Evolutionary conservation across 2,329 filamentous ascomycete genomes (phyloP).

Genomic region (Cladosporium cucumerinum): DNA sequence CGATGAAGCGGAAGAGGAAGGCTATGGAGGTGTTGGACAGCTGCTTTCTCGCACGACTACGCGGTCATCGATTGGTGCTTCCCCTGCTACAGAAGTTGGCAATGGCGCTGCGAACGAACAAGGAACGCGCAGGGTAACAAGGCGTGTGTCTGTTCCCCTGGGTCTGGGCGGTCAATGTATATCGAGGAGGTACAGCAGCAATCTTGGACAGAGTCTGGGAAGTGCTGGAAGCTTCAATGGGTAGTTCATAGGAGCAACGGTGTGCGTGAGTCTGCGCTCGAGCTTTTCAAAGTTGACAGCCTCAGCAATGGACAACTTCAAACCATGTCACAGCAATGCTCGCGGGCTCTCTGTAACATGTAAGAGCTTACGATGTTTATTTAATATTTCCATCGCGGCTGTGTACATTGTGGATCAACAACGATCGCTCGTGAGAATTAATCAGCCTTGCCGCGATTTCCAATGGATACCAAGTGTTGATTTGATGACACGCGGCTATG

Average conservation of each 20-base stretch:
- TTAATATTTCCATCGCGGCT: neutral
- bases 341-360: neutral
- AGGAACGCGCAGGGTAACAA: slow-evolving; percentile 27
- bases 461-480: neutral
- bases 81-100: slow-evolving; percentile 23
- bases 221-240: slow-evolving; percentile 29
- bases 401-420: neutral
- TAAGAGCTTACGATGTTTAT: neutral
- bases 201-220: slow-evolving; percentile 40
- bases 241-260: neutral
- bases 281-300: neutral
- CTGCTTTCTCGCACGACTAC: slow-evolving; percentile 36
- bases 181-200: slow-evolving; percentile 44
- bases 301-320: neutral
- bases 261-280: neutral
- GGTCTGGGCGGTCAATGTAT: slow-evolving; percentile 45
- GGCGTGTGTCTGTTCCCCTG: slow-evolving; percentile 43
- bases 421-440: neutral
- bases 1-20: slow-evolving; percentile 34
- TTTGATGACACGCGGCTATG: neutral
- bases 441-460: neutral
- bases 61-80: slow-evolving; percentile 25
- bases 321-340: neutral
- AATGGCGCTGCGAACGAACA: slow-evolving; percentile 21
- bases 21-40: slow-evolving; percentile 38